Conservation (phyloP, 2,329 filamentous ascomycete genomes). For the Pleoardoris graminearum region DNA sequence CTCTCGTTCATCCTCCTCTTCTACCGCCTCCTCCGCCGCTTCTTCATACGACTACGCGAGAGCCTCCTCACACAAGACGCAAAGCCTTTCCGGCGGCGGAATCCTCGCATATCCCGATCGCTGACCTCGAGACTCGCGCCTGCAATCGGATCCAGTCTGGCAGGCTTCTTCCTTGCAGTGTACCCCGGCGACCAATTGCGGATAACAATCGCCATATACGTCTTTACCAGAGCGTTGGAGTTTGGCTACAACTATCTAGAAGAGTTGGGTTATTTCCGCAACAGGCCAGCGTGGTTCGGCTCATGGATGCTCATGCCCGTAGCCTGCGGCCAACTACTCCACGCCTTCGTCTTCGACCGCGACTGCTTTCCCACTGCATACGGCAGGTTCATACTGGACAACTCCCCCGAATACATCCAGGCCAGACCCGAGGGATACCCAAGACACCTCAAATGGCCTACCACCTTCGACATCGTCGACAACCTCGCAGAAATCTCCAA, state of each 20-base stretch:
- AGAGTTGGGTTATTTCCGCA: slow-evolving; percentile 65
- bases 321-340: slow-evolving; percentile 53
- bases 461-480: slow-evolving; percentile 74
- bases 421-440: slow-evolving; percentile 70
- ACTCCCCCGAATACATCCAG: slow-evolving; percentile 80
- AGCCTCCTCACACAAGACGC: slow-evolving; percentile 82
- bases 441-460: slow-evolving; percentile 70
- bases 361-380: slow-evolving; percentile 60
- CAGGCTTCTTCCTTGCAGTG: slow-evolving; percentile 79
- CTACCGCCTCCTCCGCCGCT: slow-evolving; percentile 86
- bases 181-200: slow-evolving; percentile 73
- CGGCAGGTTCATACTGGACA: slow-evolving; percentile 67
- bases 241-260: slow-evolving; percentile 85
- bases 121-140: slow-evolving; percentile 85
- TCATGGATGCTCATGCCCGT: slow-evolving; percentile 57
- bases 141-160: slow-evolving; percentile 85
- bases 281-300: slow-evolving; percentile 68
- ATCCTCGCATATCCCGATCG: slow-evolving; percentile 72
- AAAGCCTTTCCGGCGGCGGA: slow-evolving; percentile 77
- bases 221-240: slow-evolving; percentile 79
- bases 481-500: slow-evolving; percentile 79
- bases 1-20: slow-evolving; percentile 84
- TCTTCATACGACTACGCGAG: slow-evolving; percentile 77
- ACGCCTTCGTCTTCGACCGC: slow-evolving; percentile 56
- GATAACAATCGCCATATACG: slow-evolving; percentile 79